These are phyloP conservation scores for Hanseniaspora sp. DNA, from an alignment of 1,139 yeast species.

Conservation along the genomic window DNA sequence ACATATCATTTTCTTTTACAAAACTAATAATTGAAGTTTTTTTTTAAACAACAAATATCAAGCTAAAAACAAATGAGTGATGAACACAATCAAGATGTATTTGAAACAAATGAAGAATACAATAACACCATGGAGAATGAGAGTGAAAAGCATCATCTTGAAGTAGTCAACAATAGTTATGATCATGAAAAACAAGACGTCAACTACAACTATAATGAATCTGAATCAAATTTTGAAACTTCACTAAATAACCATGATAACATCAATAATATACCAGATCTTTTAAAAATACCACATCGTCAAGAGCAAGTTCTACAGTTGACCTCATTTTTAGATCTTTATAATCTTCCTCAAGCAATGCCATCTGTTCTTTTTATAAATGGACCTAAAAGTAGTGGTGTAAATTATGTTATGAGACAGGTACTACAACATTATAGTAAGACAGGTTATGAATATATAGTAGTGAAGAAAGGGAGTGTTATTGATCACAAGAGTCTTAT, in stretches of 20 bases:
- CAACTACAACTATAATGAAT: no score
- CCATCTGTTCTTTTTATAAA: slow-evolving; percentile 3
- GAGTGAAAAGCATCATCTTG: no score
- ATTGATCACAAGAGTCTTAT: slow-evolving; percentile 11
- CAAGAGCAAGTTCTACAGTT: not conserved
- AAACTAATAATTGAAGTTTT: not conserved
- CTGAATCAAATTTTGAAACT: no score
- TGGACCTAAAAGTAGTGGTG: slow-evolving; percentile 10
- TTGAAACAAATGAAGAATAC: no score
- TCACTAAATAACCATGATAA: no score
- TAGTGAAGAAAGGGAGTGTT: slow-evolving; percentile 5
- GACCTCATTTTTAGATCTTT: slow-evolving; percentile 6
- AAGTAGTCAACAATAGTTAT: no score
- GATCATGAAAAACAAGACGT: no score
- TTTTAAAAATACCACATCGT: not conserved
- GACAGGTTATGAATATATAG: slow-evolving; percentile 1
- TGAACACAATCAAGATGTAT: not conserved
- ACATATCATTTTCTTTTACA: not conserved
- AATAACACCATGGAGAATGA: no score
- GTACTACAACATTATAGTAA: slow-evolving; percentile 2
- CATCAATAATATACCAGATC: not conserved
- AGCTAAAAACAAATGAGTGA: not conserved
- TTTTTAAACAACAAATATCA: no score
- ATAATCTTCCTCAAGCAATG: not conserved
- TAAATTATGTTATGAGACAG: slow-evolving; percentile 1